A percentile compares a stretch with the other conserved stretches of the same genome.
These are phyloP conservation scores for Pythium pyrilobum DNA, from an alignment of 352 stramenopile genomes.

Conservation along the genomic window DNA sequence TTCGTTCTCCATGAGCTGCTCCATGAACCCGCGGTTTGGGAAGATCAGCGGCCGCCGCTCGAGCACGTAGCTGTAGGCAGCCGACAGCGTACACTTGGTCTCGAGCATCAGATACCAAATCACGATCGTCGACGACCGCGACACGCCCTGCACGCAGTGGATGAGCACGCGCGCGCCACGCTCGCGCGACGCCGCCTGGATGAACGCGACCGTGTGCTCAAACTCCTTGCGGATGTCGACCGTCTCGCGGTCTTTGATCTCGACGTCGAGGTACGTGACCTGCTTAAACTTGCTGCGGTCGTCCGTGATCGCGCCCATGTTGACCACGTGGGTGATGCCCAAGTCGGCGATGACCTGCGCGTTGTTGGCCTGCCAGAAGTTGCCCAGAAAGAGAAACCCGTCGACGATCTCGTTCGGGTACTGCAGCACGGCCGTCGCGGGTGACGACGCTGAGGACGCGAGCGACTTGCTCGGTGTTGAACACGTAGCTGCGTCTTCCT, in stretches of 20 bases:
- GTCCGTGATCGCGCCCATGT: conserved; percentile 59
- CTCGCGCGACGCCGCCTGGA: conserved; percentile 30
- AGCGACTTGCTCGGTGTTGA: too few species aligned
- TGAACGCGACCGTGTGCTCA: conserved; percentile 43
- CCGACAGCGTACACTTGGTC: conserved; percentile 64
- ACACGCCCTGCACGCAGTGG: conserved; percentile 79
- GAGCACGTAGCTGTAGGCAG: conserved; percentile 77
- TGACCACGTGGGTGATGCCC: conserved; percentile 68
- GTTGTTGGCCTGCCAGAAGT: conserved; percentile 81
- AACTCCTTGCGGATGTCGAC: conserved; percentile 59
- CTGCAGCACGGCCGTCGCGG: conserved; percentile 19
- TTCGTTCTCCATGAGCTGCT: conserved; percentile 66
- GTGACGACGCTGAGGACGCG: not conserved
- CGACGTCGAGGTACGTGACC: conserved; percentile 64
- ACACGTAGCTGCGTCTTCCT: too few species aligned
- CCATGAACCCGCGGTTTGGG: conserved; percentile 77
- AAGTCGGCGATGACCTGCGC: conserved; percentile 40
- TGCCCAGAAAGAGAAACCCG: conserved; percentile 64
- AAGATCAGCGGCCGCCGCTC: conserved; percentile 73
- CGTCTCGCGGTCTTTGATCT: conserved; percentile 50
- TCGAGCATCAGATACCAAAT: conserved; percentile 80
- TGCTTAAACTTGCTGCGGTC: conserved; percentile 45
- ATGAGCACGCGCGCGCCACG: conserved; percentile 50
- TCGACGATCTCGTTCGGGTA: conserved; percentile 80
- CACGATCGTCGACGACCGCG: conserved; percentile 67